Base-by-base conservation (phyloP, 495 filamentous ascomycete genomes). In the Aspergillus avenaceus region DNA sequence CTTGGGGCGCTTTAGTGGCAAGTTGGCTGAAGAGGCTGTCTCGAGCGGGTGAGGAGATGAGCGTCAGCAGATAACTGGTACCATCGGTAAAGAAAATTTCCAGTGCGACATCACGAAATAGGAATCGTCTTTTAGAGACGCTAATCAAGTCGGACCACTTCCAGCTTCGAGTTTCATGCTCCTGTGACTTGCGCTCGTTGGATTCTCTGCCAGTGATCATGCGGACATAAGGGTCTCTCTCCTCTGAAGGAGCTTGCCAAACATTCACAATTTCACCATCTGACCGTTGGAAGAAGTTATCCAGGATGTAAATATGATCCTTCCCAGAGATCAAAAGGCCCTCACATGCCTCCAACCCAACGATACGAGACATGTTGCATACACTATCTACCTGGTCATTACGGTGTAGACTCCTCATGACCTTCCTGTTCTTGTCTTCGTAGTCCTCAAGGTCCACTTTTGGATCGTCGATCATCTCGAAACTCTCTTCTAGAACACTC, bases 71-170 rank as follows among this genome's bases (percentile, higher is more conserved):
- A 64, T 96, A 98, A 69, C 95, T 98, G 37, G 88, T 84, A 9
- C 93, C 93, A 70, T 98, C 95, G 0, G 90, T 86, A 63, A 98
- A 98, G 73, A 98, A 98, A 2, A 97, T 77, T 62, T 98, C 93
- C 24, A 97, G 82, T 0, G 88, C 91, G 29, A 97, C 93, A 63
- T 97, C 93, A 21, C 93, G 86, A 67, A 96, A 96, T 1, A 98
- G 73, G 67, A 97, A 98, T 21, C 91, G 84, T 12, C 93, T 81
- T 67, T 97, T 97, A 12, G 91, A 97, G n/a, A 97, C 86, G 67
- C 92, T 97, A 54, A 96, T 85, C 44, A 97, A 79, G 61, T 97
- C 93, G 19, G 84, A 82, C 90, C 91, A 97, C 51, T 84, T 87
- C 95, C 93, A 98, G 65, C 85, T 87, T 54, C 92, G 77, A 7